phyloP scores from a whole-genome alignment of 768 basidiomycete species.

The Hemileccinum rubropunctum region DNA sequence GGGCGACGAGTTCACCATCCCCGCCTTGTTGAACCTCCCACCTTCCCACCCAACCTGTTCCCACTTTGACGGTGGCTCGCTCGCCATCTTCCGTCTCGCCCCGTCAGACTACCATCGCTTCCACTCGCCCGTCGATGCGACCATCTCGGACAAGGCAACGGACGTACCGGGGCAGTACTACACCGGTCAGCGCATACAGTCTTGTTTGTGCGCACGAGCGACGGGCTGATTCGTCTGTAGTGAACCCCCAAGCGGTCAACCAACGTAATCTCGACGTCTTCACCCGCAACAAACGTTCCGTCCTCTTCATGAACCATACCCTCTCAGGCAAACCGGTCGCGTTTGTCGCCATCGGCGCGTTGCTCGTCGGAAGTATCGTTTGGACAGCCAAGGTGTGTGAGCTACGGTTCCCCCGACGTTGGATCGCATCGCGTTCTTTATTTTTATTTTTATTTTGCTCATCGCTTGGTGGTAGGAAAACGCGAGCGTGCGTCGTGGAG shows the following conservation, averaged over 20 bases:
- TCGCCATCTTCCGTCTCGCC: conserved; percentile 75
- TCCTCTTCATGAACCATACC: conserved; percentile 50
- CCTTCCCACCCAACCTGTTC: conserved; percentile 40
- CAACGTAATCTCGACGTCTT: conserved; percentile 62
- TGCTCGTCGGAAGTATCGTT: conserved; percentile 73
- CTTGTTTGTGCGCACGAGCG: background rate
- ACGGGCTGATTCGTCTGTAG: conserved; percentile 27
- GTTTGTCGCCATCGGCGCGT: conserved; percentile 74
- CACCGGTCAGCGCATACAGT: conserved; percentile 40
- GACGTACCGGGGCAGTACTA: conserved; percentile 59
- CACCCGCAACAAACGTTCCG: conserved; percentile 58
- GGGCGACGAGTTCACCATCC: conserved; percentile 67
- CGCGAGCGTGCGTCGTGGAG: conserved; percentile 56
- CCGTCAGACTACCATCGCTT: conserved; percentile 83
- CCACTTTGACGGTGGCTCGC: conserved; percentile 42
- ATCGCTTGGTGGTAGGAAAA: conserved; percentile 30
- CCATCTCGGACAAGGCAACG: conserved; percentile 37
- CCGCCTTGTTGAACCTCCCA: conserved; percentile 50
- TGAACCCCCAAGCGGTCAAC: conserved; percentile 80
- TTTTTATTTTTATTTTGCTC: background rate
- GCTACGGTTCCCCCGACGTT: too few species aligned
- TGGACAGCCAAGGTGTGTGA: conserved; percentile 53
- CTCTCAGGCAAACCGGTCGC: conserved; percentile 50
- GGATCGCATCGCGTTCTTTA: too few species aligned
- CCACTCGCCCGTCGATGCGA: conserved; percentile 65